Evolutionary conservation across 2,329 filamentous ascomycete species (phyloP), one percentile per base, ranked within the genome.

Genomic region (Amauroascus verrucosus): DNA sequence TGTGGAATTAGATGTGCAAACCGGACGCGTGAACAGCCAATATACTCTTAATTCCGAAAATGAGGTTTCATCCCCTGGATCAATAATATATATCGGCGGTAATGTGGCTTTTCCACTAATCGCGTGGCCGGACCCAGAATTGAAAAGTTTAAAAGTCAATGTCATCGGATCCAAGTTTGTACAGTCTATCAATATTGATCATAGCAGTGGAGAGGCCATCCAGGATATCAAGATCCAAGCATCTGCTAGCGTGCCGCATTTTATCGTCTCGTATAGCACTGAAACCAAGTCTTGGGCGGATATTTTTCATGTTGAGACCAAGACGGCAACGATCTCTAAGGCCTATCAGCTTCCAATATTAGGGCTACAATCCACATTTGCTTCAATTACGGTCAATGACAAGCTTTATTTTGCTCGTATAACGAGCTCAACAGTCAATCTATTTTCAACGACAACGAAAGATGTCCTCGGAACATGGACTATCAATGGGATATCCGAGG

Each of bases 341-440:
- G 85, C 85, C 0, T 95, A 95, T 66, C 81, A 84, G 26, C 75
- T 97, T 11, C 86, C 90, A 0, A 80, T 81, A 50, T 68, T 89
- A 18, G 69, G 78, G 22, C 87, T 85, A 0, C 75, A 74, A 38
- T 89, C 88, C 22, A 81, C 85, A 0, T 88, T 96, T 65, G 85
- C 89, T 0, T 84, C 82, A 0, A 93, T 85, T 69, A 86, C 83
- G 1, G 79, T 81, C 38, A 85, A 84, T 55, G 82, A 85, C 18
- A 90, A 93, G 62, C 84, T 95, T 6, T 96, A 88, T 72, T 95
- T 97, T 66, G 90, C 86, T 1, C 82, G 90, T 55, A 76, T 93
- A 56, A 89, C 87, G 0, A 75, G 82, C 32, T 81, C 85, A 7
- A 87, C 95, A 63, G 76, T 88, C 1, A 75, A 79, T 28, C 75